Percentiles rank a stretch among this genome's conserved stretches.
Conservation (phyloP, 257 asterid genomes). For the Pogostemon cablin region DNA sequence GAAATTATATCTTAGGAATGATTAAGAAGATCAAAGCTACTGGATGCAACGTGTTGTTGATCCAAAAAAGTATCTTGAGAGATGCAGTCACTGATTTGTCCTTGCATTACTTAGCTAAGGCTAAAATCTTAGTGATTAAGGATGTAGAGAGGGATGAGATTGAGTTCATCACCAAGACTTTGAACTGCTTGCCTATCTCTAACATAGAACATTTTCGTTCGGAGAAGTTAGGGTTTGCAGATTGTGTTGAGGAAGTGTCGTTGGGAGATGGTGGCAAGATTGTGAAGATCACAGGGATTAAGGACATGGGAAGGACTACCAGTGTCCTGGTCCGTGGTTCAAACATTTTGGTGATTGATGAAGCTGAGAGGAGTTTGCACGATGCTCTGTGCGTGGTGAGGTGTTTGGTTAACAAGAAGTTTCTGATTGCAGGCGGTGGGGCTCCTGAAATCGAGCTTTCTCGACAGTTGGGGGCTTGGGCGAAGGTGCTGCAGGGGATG, state of each 20-base stretch:
- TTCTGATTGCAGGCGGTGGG: slow-evolving; percentile 99
- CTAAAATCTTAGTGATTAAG: slow-evolving; percentile 87
- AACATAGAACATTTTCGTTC: slow-evolving; percentile 90
- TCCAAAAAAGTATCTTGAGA: slow-evolving; percentile 98
- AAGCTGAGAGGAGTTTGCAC: slow-evolving; percentile 98
- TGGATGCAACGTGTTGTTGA: slow-evolving; percentile 89
- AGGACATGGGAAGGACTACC: slow-evolving; percentile 96
- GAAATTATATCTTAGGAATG: slow-evolving; percentile 89
- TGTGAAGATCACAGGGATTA: slow-evolving; percentile 86
- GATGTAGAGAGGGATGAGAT: slow-evolving; percentile 99
- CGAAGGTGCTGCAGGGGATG: slow-evolving; percentile 96
- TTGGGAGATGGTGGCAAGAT: slow-evolving; percentile 98
- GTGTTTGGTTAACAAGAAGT: slow-evolving; percentile 94
- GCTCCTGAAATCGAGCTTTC: slow-evolving; percentile 99
- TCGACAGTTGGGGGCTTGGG: slow-evolving; percentile 97
- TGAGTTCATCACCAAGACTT: slow-evolving; percentile 96
- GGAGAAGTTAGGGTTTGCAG: slow-evolving; percentile 88
- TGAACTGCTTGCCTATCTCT: slow-evolving; percentile 95
- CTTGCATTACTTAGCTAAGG: slow-evolving; percentile 87
- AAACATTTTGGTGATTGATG: slow-evolving; percentile 87
- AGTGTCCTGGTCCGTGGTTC: slow-evolving; percentile 95
- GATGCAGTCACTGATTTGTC: slow-evolving; percentile 98
- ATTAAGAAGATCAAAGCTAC: slow-evolving; percentile 94
- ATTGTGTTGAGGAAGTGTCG: slow-evolving; percentile 88
- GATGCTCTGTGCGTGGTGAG: slow-evolving; percentile 97